Percentiles rank a stretch among this genome's conserved stretches.
phyloP scores from a whole-genome alignment of 2,329 filamentous ascomycete genomes.

The Claviceps sp. region DNA sequence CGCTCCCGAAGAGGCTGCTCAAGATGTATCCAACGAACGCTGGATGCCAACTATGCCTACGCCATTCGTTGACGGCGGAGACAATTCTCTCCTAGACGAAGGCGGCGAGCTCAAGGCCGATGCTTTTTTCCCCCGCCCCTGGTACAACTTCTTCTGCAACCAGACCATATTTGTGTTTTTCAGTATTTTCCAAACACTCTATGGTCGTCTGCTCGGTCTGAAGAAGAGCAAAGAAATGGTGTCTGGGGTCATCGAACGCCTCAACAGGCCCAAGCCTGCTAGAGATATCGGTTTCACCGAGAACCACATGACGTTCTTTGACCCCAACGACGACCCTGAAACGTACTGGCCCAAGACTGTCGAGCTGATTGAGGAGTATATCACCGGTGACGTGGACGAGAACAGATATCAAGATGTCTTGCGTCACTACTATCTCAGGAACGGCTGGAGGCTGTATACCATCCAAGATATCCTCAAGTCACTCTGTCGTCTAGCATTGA shows the following conservation, averaged over 20 bases:
- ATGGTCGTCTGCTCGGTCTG: constrained; percentile 68
- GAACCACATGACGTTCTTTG: constrained; percentile 68
- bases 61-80: constrained; percentile 36
- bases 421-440: constrained; percentile 79
- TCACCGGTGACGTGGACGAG: constrained; percentile 71
- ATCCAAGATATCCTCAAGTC: constrained; percentile 78
- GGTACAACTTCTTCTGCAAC: constrained; percentile 86
- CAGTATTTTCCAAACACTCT: constrained; percentile 83
- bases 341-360: constrained; percentile 80
- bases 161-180: constrained; percentile 90
- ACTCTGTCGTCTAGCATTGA: constrained; percentile 65
- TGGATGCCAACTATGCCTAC: constrained; percentile 51
- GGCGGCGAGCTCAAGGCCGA: constrained; percentile 59
- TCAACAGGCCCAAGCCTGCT: constrained; percentile 65
- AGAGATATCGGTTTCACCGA: constrained; percentile 73
- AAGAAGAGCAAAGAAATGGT: constrained; percentile 69
- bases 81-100: constrained; percentile 41
- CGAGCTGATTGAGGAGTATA: constrained; percentile 72
- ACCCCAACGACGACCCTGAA: constrained; percentile 40
- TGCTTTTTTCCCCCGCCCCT: constrained; percentile 65
- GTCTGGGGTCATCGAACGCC: constrained; percentile 56
- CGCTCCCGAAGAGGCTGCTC: constrained; percentile 41
- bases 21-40: constrained; percentile 51
- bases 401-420: constrained; percentile 78
- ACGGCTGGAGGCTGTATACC: constrained; percentile 87